phyloP scores from a whole-genome alignment of 768 basidiomycete genomes.

The Mycena filopes region DNA sequence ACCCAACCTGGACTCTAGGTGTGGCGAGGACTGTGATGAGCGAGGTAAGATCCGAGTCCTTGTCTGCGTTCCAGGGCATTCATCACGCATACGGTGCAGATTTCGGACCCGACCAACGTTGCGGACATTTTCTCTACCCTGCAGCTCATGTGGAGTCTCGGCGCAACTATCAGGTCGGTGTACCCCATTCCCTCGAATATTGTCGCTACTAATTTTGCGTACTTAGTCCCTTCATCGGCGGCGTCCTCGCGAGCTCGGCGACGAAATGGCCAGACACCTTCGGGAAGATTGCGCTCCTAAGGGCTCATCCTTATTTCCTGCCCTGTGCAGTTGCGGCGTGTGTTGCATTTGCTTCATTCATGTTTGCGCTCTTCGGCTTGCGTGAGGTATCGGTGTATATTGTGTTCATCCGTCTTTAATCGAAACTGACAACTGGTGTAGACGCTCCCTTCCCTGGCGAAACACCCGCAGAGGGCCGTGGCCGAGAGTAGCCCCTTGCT shows the following conservation, averaged over 20 bases:
- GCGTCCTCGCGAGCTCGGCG: conserved; percentile 16
- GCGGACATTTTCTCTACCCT: conserved; percentile 21
- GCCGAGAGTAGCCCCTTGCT: conserved; percentile 6
- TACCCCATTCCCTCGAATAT: neutral
- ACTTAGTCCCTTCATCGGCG: conserved; percentile 20
- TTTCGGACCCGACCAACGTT: conserved; percentile 21
- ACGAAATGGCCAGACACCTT: conserved; percentile 25
- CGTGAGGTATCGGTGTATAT: conserved; percentile 1
- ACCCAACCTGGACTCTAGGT: neutral
- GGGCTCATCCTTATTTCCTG: conserved; percentile 19
- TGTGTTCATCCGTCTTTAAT: neutral
- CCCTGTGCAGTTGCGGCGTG: conserved; percentile 19
- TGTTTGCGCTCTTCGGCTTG: conserved; percentile 8
- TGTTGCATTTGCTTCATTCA: conserved; percentile 12
- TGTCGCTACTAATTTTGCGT: neutral
- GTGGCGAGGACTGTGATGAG: conserved; percentile 20
- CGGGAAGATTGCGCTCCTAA: conserved; percentile 18
- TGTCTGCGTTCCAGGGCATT: neutral
- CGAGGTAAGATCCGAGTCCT: neutral
- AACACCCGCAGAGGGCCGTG: neutral
- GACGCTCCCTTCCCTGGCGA: neutral
- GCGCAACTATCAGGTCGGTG: conserved; percentile 11
- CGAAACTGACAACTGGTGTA: no score
- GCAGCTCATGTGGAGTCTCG: conserved; percentile 14
- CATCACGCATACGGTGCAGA: neutral